Base-by-base conservation (phyloP, 352 stramenopile species). In the Globisporangium splendens region DNA sequence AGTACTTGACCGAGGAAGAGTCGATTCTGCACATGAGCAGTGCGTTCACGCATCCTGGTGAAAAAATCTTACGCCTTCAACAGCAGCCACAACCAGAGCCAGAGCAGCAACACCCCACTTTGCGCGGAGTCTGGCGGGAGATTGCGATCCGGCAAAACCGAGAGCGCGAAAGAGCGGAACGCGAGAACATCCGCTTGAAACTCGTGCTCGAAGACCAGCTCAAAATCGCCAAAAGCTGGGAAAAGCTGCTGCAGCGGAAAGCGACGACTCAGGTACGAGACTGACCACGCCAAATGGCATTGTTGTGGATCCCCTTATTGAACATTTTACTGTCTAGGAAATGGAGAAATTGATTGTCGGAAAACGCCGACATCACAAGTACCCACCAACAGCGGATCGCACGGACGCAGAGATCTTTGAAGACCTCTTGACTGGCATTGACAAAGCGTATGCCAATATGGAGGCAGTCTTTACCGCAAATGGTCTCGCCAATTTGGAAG, bases 201-300 rank as follows among this genome's bases (percentile, higher is more conserved):
- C 50, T 66, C 4, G 28, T 80, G 63, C 56, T 87, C 6, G 62
- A 72, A 50, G 68, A 71, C 35, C 77, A 84, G 50, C 71, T 84
- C 51, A 72, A 75, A 46, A 56, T 81, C 20, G 68, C 66, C 31
- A 80, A 71, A 46, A 68, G 62, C 15, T 65, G 84, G 21, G 64
- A 83, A 46, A 65, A 59, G 42, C 47, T 77, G 17, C 48, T 84
- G 17, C 13, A 18, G 13, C 39, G 39, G 39, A 44, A 44, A 44
- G 17, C 24, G n/a, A 35, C 38, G 22, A 46, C 50, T 31, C 46
- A 67, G 38, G 56, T 35, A 11, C 28, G 28, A 11, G 28, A 8
- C 28, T 35, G 0, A 35, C 8, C 5, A 35, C 28, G 28, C 28
- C n/a, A n/a, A n/a, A n/a, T n/a, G n/a, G n/a, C n/a, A n/a, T n/a